phyloP scores from a whole-genome alignment of 2,329 filamentous ascomycete species.

The Lasiodiplodia sp. region DNA sequence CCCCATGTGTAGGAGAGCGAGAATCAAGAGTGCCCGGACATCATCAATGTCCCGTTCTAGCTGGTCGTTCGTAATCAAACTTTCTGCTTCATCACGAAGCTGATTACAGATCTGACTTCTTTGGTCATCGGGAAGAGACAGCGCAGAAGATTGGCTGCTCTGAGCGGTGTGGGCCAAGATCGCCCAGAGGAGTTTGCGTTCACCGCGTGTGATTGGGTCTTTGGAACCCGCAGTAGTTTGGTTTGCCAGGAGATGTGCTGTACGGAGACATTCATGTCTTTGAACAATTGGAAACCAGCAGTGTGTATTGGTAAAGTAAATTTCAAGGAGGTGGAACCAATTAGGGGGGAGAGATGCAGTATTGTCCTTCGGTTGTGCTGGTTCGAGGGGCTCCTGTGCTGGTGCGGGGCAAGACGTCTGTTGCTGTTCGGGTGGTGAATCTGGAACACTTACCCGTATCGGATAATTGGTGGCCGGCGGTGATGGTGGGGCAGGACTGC shows the following conservation, averaged over 20 bases:
- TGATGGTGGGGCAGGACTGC: not conserved
- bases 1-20: not conserved
- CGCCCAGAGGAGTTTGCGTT: not conserved
- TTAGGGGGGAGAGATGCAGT: not conserved
- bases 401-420: too few relatives aligned
- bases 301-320: slow-evolving; percentile 1
- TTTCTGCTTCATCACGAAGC: not conserved
- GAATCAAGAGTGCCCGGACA: not conserved
- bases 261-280: not conserved
- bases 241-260: not conserved
- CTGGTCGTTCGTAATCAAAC: not conserved
- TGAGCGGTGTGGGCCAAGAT: not conserved
- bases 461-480: not conserved
- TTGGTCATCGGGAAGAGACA: not conserved
- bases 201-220: not conserved
- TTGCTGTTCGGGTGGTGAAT: not conserved
- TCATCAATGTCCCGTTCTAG: not conserved
- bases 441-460: not conserved
- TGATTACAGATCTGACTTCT: not conserved
- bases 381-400: not conserved
- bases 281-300: slow-evolving; percentile 1
- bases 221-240: not conserved
- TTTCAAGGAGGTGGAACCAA: not conserved
- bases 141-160: not conserved
- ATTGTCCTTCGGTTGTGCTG: not conserved